Base-by-base conservation (phyloP, 306 rosid genomes). In the Senna siamea region DNA sequence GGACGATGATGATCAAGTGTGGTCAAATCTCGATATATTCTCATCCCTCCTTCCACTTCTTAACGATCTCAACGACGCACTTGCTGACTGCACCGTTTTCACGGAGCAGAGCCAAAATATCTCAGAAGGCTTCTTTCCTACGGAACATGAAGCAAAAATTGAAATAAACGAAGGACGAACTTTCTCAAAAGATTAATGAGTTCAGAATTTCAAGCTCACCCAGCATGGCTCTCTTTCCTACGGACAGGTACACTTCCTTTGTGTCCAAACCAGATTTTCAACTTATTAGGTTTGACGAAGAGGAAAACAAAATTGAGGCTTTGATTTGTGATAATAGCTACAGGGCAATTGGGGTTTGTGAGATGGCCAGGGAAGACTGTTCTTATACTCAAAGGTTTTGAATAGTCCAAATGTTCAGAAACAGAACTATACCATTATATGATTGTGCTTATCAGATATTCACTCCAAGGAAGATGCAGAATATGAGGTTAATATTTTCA, bases 341-440 rank as follows among this genome's bases (percentile, higher is more conserved):
- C 23, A 32, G 13, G 5, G 58, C 74, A 43, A 46, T 76, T 40
- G 80, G 80, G 61, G 10, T 76, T 30, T 26, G 20, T 1, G 80
- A 75, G 0, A 46, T 67, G 44, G 30, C 52, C 32, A 3, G 63
- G 80, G 12, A 76, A 76, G 61, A 67, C 75, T 2, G 35, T 52
- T 1, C 32, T 76, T 11, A 48, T 68, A 9, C 40, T 10, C 1
- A n/a, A 48, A 44, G 41, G 32, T 68, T 22, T 46, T 76, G 30
- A 20, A 4, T 5, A 32, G 1, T 13, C 13, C 46, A 32, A 35
- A 9, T 0, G 62, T 58, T 9, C 0, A 0, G 3, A 5, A 15
- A 0, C 1, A 14, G 32, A 57, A 43, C 63, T 0, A 5, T 4
- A 50, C 59, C 0, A 57, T 46, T 5, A 34, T 68, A 41, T 67